phyloP scores from a whole-genome alignment of 2,329 filamentous ascomycete species.

The Fusarium poae region DNA sequence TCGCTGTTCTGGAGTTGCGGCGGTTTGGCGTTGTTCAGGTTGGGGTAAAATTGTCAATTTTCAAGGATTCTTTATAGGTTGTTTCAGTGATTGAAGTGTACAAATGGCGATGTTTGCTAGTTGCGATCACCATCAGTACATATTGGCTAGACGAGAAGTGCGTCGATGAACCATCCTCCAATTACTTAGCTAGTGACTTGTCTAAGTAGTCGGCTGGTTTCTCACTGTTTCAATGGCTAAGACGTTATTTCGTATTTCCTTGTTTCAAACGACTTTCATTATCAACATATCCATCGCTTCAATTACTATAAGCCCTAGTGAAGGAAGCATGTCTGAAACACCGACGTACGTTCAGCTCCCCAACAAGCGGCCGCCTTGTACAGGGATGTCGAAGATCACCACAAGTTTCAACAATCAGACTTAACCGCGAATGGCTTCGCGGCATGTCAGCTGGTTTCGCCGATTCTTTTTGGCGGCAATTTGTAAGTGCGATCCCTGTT shows the following conservation, averaged over 20 bases:
- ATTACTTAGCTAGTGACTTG: neutral
- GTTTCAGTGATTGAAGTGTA: constrained; percentile 6
- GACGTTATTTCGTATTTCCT: neutral
- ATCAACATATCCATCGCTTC: neutral
- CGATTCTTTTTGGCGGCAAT: neutral
- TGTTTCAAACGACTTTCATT: neutral
- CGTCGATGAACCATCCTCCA: constrained; percentile 6
- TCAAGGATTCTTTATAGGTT: constrained; percentile 16
- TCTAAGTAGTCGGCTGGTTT: neutral
- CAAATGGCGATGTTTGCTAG: neutral
- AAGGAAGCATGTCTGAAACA: constrained; percentile 21
- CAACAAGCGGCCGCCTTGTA: constrained; percentile 24
- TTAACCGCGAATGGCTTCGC: constrained; percentile 19
- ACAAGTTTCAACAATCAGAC: constrained; percentile 1
- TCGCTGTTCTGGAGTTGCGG: constrained; percentile 20
- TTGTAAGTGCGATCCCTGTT: constrained; percentile 20
- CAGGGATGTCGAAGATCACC: constrained; percentile 37
- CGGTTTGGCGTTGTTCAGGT: constrained; percentile 34
- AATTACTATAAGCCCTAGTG: neutral
- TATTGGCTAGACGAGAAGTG: neutral
- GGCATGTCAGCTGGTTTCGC: constrained; percentile 38
- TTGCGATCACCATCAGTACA: neutral
- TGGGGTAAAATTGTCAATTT: constrained; percentile 28
- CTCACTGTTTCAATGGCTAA: constrained; percentile 13
- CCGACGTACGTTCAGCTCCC: constrained; percentile 6